These are phyloP conservation scores for Verticillium nonalfalfae DNA, from an alignment of 2,329 filamentous ascomycete genomes.

Conservation along the genomic window DNA sequence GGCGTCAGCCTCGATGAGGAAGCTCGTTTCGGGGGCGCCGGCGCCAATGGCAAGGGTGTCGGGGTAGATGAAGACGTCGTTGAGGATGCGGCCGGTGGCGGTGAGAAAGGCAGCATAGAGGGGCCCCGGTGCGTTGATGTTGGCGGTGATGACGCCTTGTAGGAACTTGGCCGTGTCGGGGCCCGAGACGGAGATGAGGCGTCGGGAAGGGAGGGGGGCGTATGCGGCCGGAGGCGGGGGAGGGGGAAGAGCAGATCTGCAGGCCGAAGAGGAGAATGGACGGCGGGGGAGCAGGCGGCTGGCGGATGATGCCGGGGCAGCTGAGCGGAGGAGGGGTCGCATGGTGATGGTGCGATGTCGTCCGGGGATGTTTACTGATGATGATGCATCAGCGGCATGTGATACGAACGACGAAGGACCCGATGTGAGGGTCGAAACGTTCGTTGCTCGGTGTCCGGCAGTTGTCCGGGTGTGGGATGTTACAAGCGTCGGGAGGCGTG, in stretches of 20 bases:
- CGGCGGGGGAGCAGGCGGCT: slow-evolving; percentile 13
- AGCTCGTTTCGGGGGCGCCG: slow-evolving; percentile 17
- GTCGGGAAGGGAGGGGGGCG: slow-evolving; percentile 62
- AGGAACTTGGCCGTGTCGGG: slow-evolving; percentile 77
- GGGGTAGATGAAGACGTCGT: slow-evolving; percentile 88
- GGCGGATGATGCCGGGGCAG: not conserved
- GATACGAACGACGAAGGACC: not conserved
- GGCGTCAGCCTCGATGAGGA: slow-evolving; percentile 79
- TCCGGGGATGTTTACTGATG: not conserved
- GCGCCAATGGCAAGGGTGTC: slow-evolving; percentile 26
- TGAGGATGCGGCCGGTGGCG: slow-evolving; percentile 73
- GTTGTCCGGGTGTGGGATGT: not conserved
- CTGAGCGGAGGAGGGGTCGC: not conserved
- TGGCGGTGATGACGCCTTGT: slow-evolving; percentile 79
- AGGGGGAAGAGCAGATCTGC: slow-evolving; percentile 7
- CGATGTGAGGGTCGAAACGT: no score
- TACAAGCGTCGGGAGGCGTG: not conserved
- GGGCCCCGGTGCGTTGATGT: slow-evolving; percentile 38
- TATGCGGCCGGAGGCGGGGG: slow-evolving; percentile 39
- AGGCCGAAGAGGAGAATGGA: slow-evolving; percentile 17
- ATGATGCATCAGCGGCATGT: not conserved
- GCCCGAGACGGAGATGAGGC: slow-evolving; percentile 73
- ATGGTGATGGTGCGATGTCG: not conserved
- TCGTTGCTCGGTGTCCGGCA: not conserved
- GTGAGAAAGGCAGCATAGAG: slow-evolving; percentile 84